phyloP scores from a whole-genome alignment of 306 rosid species.

The Trifolium subterraneum region DNA sequence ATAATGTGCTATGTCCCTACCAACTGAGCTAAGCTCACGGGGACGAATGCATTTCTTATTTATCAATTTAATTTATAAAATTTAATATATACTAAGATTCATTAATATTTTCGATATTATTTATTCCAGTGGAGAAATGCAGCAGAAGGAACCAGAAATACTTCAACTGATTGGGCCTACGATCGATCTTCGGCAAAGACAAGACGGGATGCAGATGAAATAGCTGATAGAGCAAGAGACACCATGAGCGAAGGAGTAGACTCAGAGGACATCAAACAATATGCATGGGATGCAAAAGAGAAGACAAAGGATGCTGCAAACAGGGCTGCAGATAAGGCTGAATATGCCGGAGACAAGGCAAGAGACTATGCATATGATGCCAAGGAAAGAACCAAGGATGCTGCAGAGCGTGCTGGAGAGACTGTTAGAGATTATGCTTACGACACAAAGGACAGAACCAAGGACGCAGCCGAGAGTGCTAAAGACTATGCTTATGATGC shows the following conservation, averaged over 20 bases:
- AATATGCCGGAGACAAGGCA: slow-evolving; percentile 27
- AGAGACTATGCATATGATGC: slow-evolving; percentile 43
- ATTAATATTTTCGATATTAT: neutral
- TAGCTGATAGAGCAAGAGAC: slow-evolving; percentile 44
- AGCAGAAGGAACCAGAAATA: slow-evolving; percentile 41
- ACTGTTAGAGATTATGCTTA: slow-evolving; percentile 23
- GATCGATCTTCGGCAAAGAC: slow-evolving; percentile 13
- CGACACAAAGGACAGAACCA: neutral
- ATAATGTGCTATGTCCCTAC: no score
- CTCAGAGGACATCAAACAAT: slow-evolving; percentile 22
- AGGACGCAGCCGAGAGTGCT: slow-evolving; percentile 23
- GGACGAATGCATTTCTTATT: no score
- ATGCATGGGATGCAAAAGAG: slow-evolving; percentile 22
- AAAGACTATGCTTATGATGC: slow-evolving; percentile 35
- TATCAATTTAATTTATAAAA: no score
- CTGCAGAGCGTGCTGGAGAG: slow-evolving; percentile 30
- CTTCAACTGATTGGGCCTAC: slow-evolving; percentile 40
- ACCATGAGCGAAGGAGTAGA: slow-evolving; percentile 41
- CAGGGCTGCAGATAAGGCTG: slow-evolving; percentile 28
- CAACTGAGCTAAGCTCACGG: no score
- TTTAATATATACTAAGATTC: no score
- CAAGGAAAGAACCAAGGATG: neutral
- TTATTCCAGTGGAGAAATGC: slow-evolving; percentile 53
- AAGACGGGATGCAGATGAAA: slow-evolving; percentile 40
- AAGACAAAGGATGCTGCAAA: slow-evolving; percentile 39